These are phyloP conservation scores for Hemileccinum hortonii DNA, from an alignment of 1,284 basidiomycete species.

Conservation along the genomic window DNA sequence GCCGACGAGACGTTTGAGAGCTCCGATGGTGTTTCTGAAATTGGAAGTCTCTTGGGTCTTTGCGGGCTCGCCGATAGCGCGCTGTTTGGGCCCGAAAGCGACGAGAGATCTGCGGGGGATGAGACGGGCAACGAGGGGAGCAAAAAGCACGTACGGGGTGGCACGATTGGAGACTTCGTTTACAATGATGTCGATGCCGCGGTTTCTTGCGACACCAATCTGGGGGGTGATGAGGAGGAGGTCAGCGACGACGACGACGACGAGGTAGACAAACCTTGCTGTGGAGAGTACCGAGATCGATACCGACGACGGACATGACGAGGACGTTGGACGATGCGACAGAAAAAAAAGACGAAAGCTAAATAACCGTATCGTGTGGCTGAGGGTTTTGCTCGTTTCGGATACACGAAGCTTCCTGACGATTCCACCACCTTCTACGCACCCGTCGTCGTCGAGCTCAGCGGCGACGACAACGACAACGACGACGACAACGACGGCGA, in stretches of 20 bases:
- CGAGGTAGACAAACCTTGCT: conserved; percentile 59
- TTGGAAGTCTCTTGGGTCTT: conserved; percentile 98
- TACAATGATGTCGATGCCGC: conserved; percentile 92
- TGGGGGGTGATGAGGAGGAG: conserved; percentile 33
- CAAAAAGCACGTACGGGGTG: conserved; percentile 68
- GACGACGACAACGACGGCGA: background rate
- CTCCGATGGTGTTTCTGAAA: conserved; percentile 93
- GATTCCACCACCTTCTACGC: conserved; percentile 29
- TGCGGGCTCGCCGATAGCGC: conserved; percentile 87
- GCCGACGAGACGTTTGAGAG: conserved; percentile 85
- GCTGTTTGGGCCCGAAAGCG: conserved; percentile 86
- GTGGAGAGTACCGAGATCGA: conserved; percentile 87
- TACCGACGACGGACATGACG: conserved; percentile 85
- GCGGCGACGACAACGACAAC: background rate
- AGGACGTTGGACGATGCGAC: background rate
- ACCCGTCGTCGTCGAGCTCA: too few relatives aligned
- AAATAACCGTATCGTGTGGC: conserved; percentile 17
- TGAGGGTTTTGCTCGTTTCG: conserved; percentile 6
- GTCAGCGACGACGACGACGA: conserved; percentile 3
- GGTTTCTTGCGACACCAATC: conserved; percentile 91
- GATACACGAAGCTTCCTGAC: conserved; percentile 20
- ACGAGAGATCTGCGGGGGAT: conserved; percentile 71
- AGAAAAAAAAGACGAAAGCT: background rate
- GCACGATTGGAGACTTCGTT: conserved; percentile 95
- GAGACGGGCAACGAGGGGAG: background rate